These are phyloP conservation scores for Paramecium biaurelia DNA, from an alignment of 73 alveolate species.

Conservation along the genomic window DNA sequence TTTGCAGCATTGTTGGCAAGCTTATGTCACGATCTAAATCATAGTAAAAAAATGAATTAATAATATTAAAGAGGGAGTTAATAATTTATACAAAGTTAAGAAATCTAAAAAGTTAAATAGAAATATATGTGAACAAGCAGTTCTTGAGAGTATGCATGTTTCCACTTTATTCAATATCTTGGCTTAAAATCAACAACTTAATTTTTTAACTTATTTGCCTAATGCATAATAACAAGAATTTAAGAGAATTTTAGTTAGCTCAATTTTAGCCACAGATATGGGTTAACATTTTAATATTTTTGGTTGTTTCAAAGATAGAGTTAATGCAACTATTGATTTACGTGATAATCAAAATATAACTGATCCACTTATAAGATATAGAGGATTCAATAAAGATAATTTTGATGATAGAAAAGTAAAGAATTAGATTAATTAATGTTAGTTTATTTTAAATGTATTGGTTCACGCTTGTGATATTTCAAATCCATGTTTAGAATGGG, in stretches of 20 bases:
- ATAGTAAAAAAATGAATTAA: background rate
- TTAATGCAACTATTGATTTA: background rate
- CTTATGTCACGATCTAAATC: slow-evolving; percentile 44
- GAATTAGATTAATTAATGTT: background rate
- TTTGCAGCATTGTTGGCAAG: slow-evolving; percentile 42
- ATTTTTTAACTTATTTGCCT: background rate
- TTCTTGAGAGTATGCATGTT: slow-evolving; percentile 57
- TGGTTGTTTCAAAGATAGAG: background rate
- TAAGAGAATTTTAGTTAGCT: background rate
- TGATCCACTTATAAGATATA: background rate
- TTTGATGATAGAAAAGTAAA: slow-evolving; percentile 6
- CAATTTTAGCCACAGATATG: slow-evolving; percentile 20
- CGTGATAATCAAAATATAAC: background rate
- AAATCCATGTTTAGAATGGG: slow-evolving; percentile 47
- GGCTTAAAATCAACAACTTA: background rate
- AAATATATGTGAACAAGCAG: slow-evolving; percentile 33
- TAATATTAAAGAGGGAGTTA: slow-evolving; percentile 33
- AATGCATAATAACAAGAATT: background rate
- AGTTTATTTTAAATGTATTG: slow-evolving; percentile 19
- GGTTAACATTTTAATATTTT: background rate
- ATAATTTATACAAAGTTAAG: slow-evolving; percentile 50
- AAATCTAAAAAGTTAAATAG: background rate
- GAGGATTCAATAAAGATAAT: background rate
- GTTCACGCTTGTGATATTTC: slow-evolving; percentile 56
- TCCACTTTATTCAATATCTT: slow-evolving; percentile 37